Evolutionary conservation across 495 filamentous ascomycete species (phyloP).

Genomic region (Penicillium maclennaniae): DNA sequence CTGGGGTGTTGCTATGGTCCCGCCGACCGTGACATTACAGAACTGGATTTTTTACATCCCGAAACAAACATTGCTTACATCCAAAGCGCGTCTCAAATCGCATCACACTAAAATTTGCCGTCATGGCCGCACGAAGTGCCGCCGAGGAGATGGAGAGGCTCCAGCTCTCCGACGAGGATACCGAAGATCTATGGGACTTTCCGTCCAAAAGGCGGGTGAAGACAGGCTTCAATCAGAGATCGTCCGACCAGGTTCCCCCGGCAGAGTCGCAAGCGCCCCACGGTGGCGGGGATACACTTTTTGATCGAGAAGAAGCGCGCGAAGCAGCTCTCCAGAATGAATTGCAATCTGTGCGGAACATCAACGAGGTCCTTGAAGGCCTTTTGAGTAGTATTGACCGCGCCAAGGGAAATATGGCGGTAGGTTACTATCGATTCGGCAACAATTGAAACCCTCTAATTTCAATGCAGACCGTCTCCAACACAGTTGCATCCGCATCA

Average conservation of each 20-base stretch:
- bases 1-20: background rate
- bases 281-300: constrained; percentile 49
- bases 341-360: constrained; percentile 72
- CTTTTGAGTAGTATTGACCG: constrained; percentile 74
- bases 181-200: constrained; percentile 70
- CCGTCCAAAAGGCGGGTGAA: constrained; percentile 49
- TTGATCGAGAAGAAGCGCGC: constrained; percentile 64
- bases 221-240: constrained; percentile 18
- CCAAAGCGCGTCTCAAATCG: background rate
- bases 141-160: constrained; percentile 46
- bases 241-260: constrained; percentile 37
- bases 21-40: background rate
- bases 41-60: background rate
- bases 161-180: constrained; percentile 59
- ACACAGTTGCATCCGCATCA: constrained; percentile 82
- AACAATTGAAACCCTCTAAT: constrained; percentile 4
- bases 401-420: constrained; percentile 89
- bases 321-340: constrained; percentile 73
- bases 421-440: constrained; percentile 34
- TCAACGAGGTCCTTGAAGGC: constrained; percentile 83
- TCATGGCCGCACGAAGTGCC: constrained; percentile 36
- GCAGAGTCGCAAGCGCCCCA: constrained; percentile 30
- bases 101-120: background rate
- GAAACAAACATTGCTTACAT: background rate
- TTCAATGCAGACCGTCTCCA: constrained; percentile 66